Evolutionary conservation across 2,329 filamentous ascomycete species (phyloP).

Genomic region (Trichoderma brevicompactum): DNA sequence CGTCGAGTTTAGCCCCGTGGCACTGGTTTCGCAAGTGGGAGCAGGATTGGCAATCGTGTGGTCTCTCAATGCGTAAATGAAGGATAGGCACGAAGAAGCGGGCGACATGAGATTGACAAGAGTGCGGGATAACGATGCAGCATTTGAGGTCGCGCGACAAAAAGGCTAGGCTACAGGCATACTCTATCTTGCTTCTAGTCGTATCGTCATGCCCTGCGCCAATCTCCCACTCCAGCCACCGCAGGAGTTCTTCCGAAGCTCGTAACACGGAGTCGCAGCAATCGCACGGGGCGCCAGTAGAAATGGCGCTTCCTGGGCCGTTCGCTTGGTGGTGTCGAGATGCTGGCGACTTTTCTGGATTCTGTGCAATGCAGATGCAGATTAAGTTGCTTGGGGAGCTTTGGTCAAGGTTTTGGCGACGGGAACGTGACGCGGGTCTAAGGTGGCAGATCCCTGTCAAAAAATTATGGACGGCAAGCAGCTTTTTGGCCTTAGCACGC

Average conservation of each 20-base stretch:
- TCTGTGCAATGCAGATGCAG: neutral
- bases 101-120: constrained; percentile 21
- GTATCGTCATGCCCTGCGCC: constrained; percentile 38
- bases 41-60: neutral
- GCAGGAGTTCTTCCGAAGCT: neutral
- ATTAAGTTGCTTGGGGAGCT: constrained; percentile 2
- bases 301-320: constrained; percentile 3
- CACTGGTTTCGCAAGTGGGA: constrained; percentile 16
- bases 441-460: constrained; percentile 22
- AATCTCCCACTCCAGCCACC: constrained; percentile 29
- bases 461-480: neutral
- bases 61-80: constrained; percentile 8
- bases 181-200: constrained; percentile 30
- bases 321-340: constrained; percentile 7
- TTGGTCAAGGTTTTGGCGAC: constrained; percentile 29
- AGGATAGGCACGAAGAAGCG: constrained; percentile 12
- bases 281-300: constrained; percentile 9
- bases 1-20: constrained; percentile 25
- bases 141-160: constrained; percentile 39
- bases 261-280: constrained; percentile 10
- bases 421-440: constrained; percentile 30
- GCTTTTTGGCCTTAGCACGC: constrained; percentile 1
- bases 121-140: constrained; percentile 29
- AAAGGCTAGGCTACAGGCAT: constrained; percentile 36
- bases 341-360: neutral